phyloP scores from a whole-genome alignment of 202 grass and related monocot genomes.

The Bolboschoenoplectus hybrid region DNA sequence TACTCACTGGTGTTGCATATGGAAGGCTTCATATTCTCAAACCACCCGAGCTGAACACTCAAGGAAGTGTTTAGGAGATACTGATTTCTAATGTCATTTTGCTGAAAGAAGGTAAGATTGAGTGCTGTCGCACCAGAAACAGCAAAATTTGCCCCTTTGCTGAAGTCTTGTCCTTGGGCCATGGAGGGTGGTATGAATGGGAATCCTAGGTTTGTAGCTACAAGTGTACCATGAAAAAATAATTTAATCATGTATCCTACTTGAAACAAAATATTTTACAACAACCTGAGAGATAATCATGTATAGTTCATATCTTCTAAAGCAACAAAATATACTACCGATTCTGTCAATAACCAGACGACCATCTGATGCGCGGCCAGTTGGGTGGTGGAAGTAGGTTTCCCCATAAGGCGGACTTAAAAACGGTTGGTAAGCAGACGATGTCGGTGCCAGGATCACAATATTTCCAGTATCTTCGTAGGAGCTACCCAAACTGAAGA shows the following conservation, averaged over 20 bases:
- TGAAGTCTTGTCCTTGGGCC: conserved; percentile 38
- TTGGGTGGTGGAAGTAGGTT: conserved; percentile 56
- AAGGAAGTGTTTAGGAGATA: conserved; percentile 44
- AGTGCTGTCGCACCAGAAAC: conserved; percentile 47
- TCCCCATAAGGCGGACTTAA: conserved; percentile 45
- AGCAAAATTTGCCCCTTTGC: conserved; percentile 56
- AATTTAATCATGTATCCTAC: not conserved
- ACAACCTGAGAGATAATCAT: not conserved
- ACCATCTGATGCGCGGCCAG: conserved; percentile 51
- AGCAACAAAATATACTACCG: conserved; percentile 29
- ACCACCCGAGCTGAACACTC: conserved; percentile 50
- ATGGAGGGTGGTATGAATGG: conserved; percentile 57
- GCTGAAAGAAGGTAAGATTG: conserved; percentile 13
- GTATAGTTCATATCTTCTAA: not conserved
- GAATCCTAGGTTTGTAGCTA: conserved; percentile 49
- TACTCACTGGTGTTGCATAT: conserved; percentile 44
- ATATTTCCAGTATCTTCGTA: conserved; percentile 52
- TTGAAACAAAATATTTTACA: not conserved
- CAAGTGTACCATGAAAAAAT: not conserved
- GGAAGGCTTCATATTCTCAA: conserved; percentile 52
- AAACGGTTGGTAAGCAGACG: not conserved
- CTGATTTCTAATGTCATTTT: not conserved
- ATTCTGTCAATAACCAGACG: conserved; percentile 62
- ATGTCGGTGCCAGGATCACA: not conserved
- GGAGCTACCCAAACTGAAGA: conserved; percentile 58